A percentile compares a stretch with the other conserved stretches of the same genome.
These are phyloP conservation scores for Arabis alpina DNA, from an alignment of 345 rosid genomes.

Conservation along the genomic window DNA sequence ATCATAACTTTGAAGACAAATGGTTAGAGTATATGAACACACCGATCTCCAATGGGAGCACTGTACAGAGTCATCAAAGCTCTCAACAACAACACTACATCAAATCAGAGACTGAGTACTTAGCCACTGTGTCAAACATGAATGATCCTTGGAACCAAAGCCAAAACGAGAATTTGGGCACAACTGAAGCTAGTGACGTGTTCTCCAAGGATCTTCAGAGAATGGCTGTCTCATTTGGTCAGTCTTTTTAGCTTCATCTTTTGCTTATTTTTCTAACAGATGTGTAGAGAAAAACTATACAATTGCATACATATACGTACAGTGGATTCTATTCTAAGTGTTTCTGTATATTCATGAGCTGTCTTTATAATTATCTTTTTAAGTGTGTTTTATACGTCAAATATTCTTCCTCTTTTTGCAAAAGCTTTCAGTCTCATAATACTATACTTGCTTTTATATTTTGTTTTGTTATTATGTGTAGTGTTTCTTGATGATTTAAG, in stretches of 20 bases:
- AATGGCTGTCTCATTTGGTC: slow-evolving; percentile 47
- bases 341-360: slow-evolving; percentile 40
- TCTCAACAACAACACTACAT: slow-evolving; percentile 35
- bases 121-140: slow-evolving; percentile 39
- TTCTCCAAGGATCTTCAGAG: slow-evolving; percentile 45
- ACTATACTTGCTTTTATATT: slow-evolving; percentile 5
- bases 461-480: slow-evolving; percentile 17
- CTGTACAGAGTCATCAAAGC: slow-evolving; percentile 41
- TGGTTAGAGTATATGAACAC: slow-evolving; percentile 47
- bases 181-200: slow-evolving; percentile 42
- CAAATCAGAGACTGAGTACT: slow-evolving; percentile 38
- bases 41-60: slow-evolving; percentile 38
- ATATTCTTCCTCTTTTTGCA: slow-evolving; percentile 40
- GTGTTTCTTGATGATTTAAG: slow-evolving; percentile 11
- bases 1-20: slow-evolving; percentile 36
- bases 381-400: slow-evolving; percentile 44
- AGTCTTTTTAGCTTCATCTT: slow-evolving; percentile 34
- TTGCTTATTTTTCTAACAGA: slow-evolving; percentile 33
- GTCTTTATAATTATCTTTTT: slow-evolving; percentile 25
- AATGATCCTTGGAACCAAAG: slow-evolving; percentile 44
- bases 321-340: slow-evolving; percentile 21
- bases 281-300: slow-evolving; percentile 32
- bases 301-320: slow-evolving; percentile 39
- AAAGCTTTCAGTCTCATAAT: slow-evolving; percentile 27
- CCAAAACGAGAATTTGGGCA: slow-evolving; percentile 32